Evolutionary conservation across 2,329 filamentous ascomycete species (phyloP).

Genomic region (Rutstroemia sp.): DNA sequence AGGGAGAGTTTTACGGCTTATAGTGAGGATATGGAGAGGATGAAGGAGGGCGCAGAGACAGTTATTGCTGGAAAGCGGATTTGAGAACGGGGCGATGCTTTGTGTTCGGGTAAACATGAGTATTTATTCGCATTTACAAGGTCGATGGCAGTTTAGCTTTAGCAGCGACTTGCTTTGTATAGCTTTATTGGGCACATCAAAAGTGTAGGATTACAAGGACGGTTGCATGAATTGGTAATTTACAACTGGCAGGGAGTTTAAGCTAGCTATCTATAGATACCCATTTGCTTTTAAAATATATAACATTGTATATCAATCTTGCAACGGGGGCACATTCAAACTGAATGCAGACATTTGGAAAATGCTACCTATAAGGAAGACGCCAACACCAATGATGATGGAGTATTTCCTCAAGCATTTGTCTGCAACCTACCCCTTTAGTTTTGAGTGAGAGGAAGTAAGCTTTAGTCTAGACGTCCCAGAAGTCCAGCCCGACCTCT

Average conservation of each 20-base stretch:
- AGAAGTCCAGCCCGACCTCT: background rate
- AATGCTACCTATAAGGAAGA: background rate
- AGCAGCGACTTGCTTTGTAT: too few species aligned
- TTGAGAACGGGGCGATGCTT: background rate
- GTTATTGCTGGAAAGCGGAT: slow-evolving; percentile 9
- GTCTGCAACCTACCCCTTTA: background rate
- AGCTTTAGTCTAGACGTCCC: background rate
- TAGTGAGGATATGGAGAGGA: slow-evolving; percentile 20
- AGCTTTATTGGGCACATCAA: background rate
- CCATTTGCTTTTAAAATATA: slow-evolving; percentile 10
- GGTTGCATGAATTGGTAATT: background rate
- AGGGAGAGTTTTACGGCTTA: slow-evolving; percentile 17
- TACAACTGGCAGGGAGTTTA: slow-evolving; percentile 2
- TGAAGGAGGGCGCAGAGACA: slow-evolving; percentile 21
- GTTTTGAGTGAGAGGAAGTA: background rate
- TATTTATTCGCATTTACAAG: background rate
- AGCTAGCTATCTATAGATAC: slow-evolving; percentile 6
- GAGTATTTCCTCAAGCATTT: background rate
- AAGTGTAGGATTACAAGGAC: background rate
- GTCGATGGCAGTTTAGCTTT: too few species aligned
- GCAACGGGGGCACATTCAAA: background rate
- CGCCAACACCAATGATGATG: background rate
- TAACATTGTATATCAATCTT: background rate
- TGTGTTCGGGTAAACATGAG: background rate
- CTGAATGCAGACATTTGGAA: background rate